Percentiles rank a stretch among this genome's conserved stretches.
Conservation (phyloP, 73 alveolate genomes). For the Paramecium sexaurelia region DNA sequence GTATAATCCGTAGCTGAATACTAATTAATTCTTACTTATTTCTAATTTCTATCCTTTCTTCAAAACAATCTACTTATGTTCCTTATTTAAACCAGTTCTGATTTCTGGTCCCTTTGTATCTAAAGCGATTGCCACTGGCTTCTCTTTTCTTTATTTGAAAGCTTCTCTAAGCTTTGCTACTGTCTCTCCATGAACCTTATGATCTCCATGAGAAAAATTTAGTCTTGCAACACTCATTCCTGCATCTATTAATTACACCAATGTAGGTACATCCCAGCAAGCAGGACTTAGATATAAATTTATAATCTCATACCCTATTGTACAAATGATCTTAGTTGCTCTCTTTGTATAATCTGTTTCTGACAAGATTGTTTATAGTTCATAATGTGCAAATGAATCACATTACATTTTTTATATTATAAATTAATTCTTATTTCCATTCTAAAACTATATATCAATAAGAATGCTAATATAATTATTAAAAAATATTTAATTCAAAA, state of each 20-base stretch:
- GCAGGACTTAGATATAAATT: conserved; percentile 69
- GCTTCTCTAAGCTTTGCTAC: conserved; percentile 88
- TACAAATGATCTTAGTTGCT: conserved; percentile 90
- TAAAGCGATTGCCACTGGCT: conserved; percentile 87
- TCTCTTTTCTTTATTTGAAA: conserved; percentile 83
- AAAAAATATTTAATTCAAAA: background rate
- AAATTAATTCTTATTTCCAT: background rate
- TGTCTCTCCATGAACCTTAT: conserved; percentile 85
- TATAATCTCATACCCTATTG: conserved; percentile 81
- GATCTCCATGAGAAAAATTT: conserved; percentile 96
- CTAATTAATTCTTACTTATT: conserved; percentile 57
- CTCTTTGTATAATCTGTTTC: conserved; percentile 71
- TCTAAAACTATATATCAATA: background rate
- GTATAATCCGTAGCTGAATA: conserved; percentile 80
- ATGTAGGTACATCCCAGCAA: conserved; percentile 80
- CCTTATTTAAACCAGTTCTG: conserved; percentile 90
- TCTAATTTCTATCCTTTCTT: conserved; percentile 85
- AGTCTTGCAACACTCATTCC: conserved; percentile 97
- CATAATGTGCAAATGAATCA: conserved; percentile 28
- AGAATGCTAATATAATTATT: background rate
- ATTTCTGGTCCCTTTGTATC: conserved; percentile 98
- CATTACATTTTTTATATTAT: background rate
- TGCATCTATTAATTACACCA: conserved; percentile 84
- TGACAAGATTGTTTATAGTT: conserved; percentile 45
- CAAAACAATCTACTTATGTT: conserved; percentile 76